Evolutionary conservation across 148 eudicot species (phyloP), one percentile per base, ranked within the genome.

Genomic region (Chenopodium formosanum): DNA sequence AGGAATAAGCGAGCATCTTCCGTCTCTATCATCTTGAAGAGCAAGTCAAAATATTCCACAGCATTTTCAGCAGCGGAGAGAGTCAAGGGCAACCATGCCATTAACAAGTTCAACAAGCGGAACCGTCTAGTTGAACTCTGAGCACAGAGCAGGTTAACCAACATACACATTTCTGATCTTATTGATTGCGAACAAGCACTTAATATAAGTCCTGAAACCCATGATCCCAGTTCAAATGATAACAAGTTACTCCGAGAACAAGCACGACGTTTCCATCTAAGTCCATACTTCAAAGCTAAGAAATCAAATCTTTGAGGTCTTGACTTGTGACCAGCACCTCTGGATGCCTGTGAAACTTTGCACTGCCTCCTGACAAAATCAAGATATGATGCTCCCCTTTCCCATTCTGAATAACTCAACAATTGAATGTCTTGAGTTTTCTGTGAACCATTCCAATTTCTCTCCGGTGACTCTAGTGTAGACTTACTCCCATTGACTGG

Each of bases 321-420:
- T 72, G 97, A 88, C 83, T 89, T 91, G 78, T 90, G 92, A 44
- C 94, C 88, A 78, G 86, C 62, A 68, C 88, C 88, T 87, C 87
- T 94, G 71, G 86, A 87, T 68, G 88, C 86, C 86, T 89, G 97
- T 78, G 92, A 88, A 70, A 92, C 97, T 90, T 93, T 97, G 78
- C 94, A 91, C 86, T 97, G 99, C 87, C 99, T 90, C 93, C 99
- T 87, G 29, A 97, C 98, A 90, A 97, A 97, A 87, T 97, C 99
- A 78, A 97, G 94, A 91, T 97, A 97, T 9, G 99, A 92, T 76
- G 98, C 98, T 76, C 99, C 99, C 69, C 86, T 94, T 84, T 97
- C 99, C 99, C 99, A 97, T 80, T 97, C 99, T 27, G 95, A 87
- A 83, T 97, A 97, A 86, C 95, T 97, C 80, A 97, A 67, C 76